Evolutionary conservation across 495 filamentous ascomycete species (phyloP), one percentile per base, ranked within the genome.

Genomic region (Xylaria scruposa): DNA sequence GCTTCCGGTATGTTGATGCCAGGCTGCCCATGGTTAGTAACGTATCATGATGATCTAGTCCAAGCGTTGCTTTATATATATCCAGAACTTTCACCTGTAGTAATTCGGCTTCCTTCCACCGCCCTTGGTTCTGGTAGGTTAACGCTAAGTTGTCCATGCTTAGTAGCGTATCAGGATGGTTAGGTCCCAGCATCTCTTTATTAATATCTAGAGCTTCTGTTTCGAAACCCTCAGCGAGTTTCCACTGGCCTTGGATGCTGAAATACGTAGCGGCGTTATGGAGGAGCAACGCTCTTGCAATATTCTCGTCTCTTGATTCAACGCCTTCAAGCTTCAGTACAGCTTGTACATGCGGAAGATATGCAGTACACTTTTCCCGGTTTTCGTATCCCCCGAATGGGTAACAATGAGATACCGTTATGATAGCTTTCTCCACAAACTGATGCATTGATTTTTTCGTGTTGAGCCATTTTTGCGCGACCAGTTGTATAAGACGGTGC

Each of bases 401-500:
- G 69, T 82, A 83, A 9, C 13, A 36, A 19, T 77, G 59, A 54
- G 79, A 67, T 24, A 84, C 60, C 15, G 76, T 51, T n/a, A 79
- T 21, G 21, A 84, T 47, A n/a, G 79, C 78, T 47, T 79, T 69
- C 13, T 77, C 70, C 51, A 77, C 75, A 73, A 81, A 84, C 3
- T 64, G 33, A 29, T 7, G 13, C 38, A 33, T 15, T 9, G 13
- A 17, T 33, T 4, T 65, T 38, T 81, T 70, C 7, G 70, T 68
- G 24, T 75, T 69, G 1, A 87, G 77, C 85, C 83, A 86, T 63
- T 79, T 85, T 44, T 76, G 81, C 3, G 77, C 81, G 17, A 80
- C 78, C 13, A 86, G 49, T 65, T 86, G 84, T 29, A 87, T 82
- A 12, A 86, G 74, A 46, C 82, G 75, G 76, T 86, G 83, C 68